Base-by-base conservation (phyloP, 306 rosid genomes). In the Cucumis cinereus region DNA sequence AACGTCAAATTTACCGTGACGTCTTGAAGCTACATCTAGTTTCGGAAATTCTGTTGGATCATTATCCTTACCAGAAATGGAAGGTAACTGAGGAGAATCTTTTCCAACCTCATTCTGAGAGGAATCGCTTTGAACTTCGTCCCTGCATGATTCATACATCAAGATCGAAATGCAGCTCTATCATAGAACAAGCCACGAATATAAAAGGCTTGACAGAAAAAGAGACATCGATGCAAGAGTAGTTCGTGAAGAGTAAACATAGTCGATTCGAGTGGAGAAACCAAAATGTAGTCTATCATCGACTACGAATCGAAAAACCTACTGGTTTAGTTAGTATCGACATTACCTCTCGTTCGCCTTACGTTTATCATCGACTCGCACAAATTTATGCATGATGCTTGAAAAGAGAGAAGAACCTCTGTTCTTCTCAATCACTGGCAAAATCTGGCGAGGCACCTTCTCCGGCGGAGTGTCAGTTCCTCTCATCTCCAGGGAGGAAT, bases 391-490 rank as follows among this genome's bases (percentile, higher is more conserved):
- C 97, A 88, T 91, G 55, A 93, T 91, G 41, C 94, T 90, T n/a
- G 92, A 85, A 77, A 90, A 91, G 63, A 88, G 52, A 7, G 86
- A 86, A 40, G 90, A 68, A 45, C 82, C 93, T 16, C 43, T 75
- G 60, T 40, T 81, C 56, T 74, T 78, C 58, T 79, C 85, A 14
- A 63, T 82, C 30, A 79, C 84, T 55, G 86, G 89, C 1, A 86
- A 77, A 81, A 93, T 49, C 83, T 81, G 91, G 68, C 94, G 93
- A 0, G 98, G 94, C 76, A 77, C 90, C 85, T 93, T 93, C 89
- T 93, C 97, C 78, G 97, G 98, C 80, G 98, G 98, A 26, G 98
- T 91, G 19, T 91, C 97, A 33, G 96, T 87, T 88, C 97, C 98
- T 22, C 81, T 85, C 68, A 93, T 83, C 55, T 87, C 94, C 33